Percentiles rank a stretch among this genome's conserved stretches.
phyloP scores from a whole-genome alignment of 768 basidiomycete genomes.

The Russula earlei region DNA sequence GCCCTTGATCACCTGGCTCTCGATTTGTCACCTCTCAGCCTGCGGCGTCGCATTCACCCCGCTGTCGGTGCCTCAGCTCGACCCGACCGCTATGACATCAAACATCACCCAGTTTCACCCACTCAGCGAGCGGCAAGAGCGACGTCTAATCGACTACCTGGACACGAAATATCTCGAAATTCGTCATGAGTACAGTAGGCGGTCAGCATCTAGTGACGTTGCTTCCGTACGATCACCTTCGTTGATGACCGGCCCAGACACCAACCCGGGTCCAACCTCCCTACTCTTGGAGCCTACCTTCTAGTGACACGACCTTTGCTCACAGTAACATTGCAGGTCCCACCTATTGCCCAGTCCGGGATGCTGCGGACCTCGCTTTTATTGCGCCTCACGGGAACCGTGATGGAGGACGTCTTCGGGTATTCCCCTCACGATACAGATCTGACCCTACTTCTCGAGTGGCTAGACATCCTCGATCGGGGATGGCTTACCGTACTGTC shows the following conservation, averaged over 20 bases:
- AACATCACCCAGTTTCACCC: not conserved
- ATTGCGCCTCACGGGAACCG: conserved; percentile 64
- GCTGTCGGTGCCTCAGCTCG: not conserved
- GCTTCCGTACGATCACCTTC: not conserved
- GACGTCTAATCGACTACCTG: conserved; percentile 51
- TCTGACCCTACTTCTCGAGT: conserved; percentile 49
- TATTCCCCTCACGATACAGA: conserved; percentile 40
- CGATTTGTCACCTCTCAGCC: no score
- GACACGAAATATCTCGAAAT: conserved; percentile 58
- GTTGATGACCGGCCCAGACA: conserved; percentile 22
- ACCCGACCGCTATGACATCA: not conserved
- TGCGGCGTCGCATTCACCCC: no score
- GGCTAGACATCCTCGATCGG: conserved; percentile 64
- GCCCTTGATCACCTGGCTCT: not conserved
- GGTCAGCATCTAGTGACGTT: conserved; percentile 35
- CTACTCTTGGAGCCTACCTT: conserved; percentile 53
- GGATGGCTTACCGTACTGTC: conserved; percentile 63
- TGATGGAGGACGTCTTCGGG: conserved; percentile 49
- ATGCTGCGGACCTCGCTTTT: conserved; percentile 55
- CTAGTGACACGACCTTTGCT: conserved; percentile 46
- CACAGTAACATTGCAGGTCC: conserved; percentile 60
- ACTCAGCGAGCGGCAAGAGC: conserved; percentile 40
- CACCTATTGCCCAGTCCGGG: conserved; percentile 62
- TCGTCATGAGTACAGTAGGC: conserved; percentile 64
- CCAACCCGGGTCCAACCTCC: conserved; percentile 41